Percentiles rank a stretch among this genome's conserved stretches.
phyloP scores from a whole-genome alignment of 192 early-diverging fungal species.

The Powellomyces hirtus region DNA sequence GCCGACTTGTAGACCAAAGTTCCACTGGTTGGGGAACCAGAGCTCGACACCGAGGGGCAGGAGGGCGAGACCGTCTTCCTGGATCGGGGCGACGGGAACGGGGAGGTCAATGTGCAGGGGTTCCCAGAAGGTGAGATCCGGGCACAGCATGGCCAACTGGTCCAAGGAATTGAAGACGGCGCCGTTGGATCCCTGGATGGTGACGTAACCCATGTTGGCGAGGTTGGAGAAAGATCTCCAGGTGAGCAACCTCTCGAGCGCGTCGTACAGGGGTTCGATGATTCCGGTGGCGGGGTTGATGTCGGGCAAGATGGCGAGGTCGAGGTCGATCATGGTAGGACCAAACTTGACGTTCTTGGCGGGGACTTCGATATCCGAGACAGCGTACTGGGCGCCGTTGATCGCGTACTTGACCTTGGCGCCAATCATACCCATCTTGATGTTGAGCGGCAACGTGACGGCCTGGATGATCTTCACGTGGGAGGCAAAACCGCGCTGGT shows the following conservation, averaged over 20 bases:
- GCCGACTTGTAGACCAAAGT: slow-evolving; percentile 7
- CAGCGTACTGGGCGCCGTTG: neutral
- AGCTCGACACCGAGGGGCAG: slow-evolving; percentile 21
- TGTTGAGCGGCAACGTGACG: slow-evolving; percentile 18
- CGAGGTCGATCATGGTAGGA: neutral
- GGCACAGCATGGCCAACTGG: neutral
- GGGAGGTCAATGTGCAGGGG: slow-evolving; percentile 12
- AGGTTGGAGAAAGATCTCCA: slow-evolving; percentile 14
- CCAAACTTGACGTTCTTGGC: neutral
- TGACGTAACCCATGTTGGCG: slow-evolving; percentile 12
- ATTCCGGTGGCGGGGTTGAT: slow-evolving; percentile 4
- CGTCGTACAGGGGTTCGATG: slow-evolving; percentile 25
- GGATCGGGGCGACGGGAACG: neutral
- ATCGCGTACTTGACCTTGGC: slow-evolving; percentile 6
- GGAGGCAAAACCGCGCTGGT: neutral
- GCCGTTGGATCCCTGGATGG: slow-evolving; percentile 2
- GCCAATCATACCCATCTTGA: slow-evolving; percentile 1
- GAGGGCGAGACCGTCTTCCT: slow-evolving; percentile 12
- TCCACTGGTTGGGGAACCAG: slow-evolving; percentile 13
- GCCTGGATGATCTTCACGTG: neutral
- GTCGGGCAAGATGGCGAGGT: slow-evolving; percentile 14
- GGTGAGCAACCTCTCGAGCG: neutral
- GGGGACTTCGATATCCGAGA: slow-evolving; percentile 6
- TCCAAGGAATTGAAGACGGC: slow-evolving; percentile 9
- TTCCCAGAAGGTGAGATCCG: slow-evolving; percentile 23